Percentiles rank a stretch among this genome's conserved stretches.
These are phyloP conservation scores for Chenopodium formosanum DNA, from an alignment of 148 eudicot genomes.

Conservation along the genomic window DNA sequence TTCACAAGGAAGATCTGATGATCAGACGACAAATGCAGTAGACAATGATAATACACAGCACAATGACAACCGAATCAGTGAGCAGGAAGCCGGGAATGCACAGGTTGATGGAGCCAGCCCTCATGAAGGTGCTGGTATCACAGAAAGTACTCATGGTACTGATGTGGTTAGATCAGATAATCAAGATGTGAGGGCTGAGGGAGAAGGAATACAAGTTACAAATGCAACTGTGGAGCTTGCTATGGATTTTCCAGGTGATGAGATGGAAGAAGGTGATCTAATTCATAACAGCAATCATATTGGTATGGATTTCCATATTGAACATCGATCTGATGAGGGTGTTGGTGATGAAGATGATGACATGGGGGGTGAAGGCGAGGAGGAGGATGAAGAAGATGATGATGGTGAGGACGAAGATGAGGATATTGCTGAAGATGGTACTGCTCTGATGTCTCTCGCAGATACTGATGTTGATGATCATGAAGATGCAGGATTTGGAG, in stretches of 20 bases:
- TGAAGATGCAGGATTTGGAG: conserved; percentile 87
- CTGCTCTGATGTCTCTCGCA: conserved; percentile 89
- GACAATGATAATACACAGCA: conserved; percentile 37
- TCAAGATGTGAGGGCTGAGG: conserved; percentile 67
- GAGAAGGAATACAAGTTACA: conserved; percentile 36
- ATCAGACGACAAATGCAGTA: conserved; percentile 35
- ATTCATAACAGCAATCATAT: conserved; percentile 50
- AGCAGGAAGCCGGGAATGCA: conserved; percentile 38
- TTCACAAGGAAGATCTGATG: conserved; percentile 49
- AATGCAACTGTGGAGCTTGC: conserved; percentile 51
- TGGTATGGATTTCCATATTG: conserved; percentile 78
- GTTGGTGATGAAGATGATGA: conserved; percentile 94
- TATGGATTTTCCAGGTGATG: conserved; percentile 67
- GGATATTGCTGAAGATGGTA: conserved; percentile 89
- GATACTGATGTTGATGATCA: conserved; percentile 95
- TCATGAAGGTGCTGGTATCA: conserved; percentile 33
- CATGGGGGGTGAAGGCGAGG: conserved; percentile 85
- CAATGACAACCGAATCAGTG: conserved; percentile 36
- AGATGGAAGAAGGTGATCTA: conserved; percentile 67
- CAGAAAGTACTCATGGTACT: conserved; percentile 40
- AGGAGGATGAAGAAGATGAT: conserved; percentile 88
- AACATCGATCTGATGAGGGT: conserved; percentile 71
- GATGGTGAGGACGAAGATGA: conserved; percentile 95
- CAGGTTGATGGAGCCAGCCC: conserved; percentile 45
- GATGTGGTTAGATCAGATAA: conserved; percentile 46